Conservation (phyloP, 306 rosid genomes). For the Casuarina equisetifolia region DNA sequence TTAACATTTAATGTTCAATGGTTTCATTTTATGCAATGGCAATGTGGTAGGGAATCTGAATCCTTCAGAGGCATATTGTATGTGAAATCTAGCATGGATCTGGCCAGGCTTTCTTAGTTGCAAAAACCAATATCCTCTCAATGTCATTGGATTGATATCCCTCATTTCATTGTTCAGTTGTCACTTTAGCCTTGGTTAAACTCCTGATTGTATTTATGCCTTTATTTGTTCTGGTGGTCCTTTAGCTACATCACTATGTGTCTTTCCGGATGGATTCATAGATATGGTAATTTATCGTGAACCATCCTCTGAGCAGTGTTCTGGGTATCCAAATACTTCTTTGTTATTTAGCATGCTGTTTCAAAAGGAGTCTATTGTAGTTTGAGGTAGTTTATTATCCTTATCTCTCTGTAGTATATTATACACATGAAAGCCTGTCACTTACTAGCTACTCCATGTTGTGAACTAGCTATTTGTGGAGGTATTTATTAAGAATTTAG, state of each 20-base stretch:
- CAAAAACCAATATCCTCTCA: neutral
- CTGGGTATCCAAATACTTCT: neutral
- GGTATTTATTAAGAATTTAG: neutral
- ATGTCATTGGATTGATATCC: neutral
- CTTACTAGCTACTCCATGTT: slow-evolving; percentile 1
- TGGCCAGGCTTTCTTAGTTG: neutral
- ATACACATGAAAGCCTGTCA: neutral
- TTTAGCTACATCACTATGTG: neutral
- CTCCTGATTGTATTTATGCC: neutral
- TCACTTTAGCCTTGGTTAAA: neutral
- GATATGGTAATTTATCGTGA: neutral
- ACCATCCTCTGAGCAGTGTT: neutral
- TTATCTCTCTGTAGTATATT: neutral
- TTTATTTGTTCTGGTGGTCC: neutral
- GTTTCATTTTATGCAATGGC: neutral
- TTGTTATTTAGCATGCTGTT: neutral
- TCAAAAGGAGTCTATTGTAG: neutral
- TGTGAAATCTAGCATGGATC: neutral
- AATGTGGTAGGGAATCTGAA: neutral
- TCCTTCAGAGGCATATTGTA: neutral
- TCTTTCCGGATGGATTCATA: neutral
- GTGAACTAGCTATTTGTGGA: neutral
- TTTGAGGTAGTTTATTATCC: neutral
- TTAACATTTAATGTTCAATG: neutral
- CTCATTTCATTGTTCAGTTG: neutral